Conservation (phyloP, 306 rosid genomes). For the Trifolium dubium region DNA sequence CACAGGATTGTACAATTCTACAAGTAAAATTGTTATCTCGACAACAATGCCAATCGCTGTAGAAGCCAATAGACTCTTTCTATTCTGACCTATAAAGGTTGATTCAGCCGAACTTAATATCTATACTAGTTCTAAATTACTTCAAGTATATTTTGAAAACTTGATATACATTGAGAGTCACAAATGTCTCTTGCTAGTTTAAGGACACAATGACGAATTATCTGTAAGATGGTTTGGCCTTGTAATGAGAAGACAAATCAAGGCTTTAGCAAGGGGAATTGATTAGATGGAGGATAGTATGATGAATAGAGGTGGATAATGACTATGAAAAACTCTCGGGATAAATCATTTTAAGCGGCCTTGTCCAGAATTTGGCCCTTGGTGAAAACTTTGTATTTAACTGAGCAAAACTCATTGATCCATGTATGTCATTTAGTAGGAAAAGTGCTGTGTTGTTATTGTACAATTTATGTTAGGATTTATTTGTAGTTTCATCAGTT, state of each 20-base stretch:
- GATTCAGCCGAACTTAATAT: constrained; percentile 4
- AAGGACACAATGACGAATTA: not conserved
- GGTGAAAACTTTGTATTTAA: constrained; percentile 25
- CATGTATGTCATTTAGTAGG: not conserved
- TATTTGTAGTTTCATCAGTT: constrained; percentile 1
- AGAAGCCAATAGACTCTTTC: not conserved
- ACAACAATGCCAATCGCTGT: constrained; percentile 5
- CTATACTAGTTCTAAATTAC: not conserved
- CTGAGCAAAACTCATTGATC: not conserved
- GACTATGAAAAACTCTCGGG: constrained; percentile 4
- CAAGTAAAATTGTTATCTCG: not conserved
- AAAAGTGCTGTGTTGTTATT: constrained; percentile 3
- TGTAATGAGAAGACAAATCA: not conserved
- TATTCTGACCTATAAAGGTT: not conserved
- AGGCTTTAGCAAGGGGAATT: not conserved
- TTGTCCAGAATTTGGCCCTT: constrained; percentile 7
- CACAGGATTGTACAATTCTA: not conserved
- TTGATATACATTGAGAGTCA: constrained; percentile 12
- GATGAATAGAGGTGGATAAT: not conserved
- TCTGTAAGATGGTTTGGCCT: not conserved
- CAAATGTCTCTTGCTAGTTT: constrained; percentile 19
- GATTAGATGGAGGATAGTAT: constrained; percentile 18
- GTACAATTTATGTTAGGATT: constrained; percentile 26
- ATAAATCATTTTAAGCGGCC: constrained; percentile 7
- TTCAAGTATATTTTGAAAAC: not conserved